phyloP scores from a whole-genome alignment of 163 green algal species.

The Scenedesmus sp. region DNA sequence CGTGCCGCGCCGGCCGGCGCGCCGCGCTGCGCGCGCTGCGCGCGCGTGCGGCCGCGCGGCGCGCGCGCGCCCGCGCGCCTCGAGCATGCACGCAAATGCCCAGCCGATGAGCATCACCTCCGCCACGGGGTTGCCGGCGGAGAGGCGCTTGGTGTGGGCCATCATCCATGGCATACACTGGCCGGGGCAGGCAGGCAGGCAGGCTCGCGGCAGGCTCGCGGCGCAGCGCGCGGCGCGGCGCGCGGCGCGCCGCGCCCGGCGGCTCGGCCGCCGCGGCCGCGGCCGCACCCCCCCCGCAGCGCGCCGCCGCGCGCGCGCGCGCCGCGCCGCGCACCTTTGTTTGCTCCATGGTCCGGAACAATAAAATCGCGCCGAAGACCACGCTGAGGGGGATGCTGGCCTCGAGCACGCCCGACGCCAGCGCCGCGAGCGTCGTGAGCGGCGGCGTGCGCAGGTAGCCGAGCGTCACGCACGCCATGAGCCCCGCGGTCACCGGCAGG shows the following conservation, averaged over 20 bases:
- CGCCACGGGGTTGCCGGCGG: constrained; percentile 26
- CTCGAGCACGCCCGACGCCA: constrained; percentile 24
- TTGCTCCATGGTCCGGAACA: constrained; percentile 51
- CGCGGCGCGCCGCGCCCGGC: no score
- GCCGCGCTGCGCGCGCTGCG: no score
- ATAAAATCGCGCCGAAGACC: constrained; percentile 38
- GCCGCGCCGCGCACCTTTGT: constrained; percentile 35
- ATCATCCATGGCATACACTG: constrained; percentile 10
- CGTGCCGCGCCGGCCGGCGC: not conserved
- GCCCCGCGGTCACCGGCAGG: constrained; percentile 44
- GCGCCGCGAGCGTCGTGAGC: constrained; percentile 17
- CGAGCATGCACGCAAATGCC: constrained; percentile 39
- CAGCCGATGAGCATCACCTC: constrained; percentile 43
- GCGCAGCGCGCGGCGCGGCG: no score
- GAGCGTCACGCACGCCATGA: constrained; percentile 49
- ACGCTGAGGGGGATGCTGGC: constrained; percentile 35
- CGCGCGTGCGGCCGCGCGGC: not conserved
- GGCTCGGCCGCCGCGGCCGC: no score
- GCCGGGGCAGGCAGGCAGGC: not conserved
- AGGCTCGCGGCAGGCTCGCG: no score
- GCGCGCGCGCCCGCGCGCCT: not conserved
- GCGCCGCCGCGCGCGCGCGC: no score
- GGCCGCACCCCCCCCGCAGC: no score
- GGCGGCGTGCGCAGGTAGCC: constrained; percentile 42
- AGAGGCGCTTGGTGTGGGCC: constrained; percentile 20